Base-by-base conservation (phyloP, 2,329 filamentous ascomycete species). In the Nigrospora oryzae region DNA sequence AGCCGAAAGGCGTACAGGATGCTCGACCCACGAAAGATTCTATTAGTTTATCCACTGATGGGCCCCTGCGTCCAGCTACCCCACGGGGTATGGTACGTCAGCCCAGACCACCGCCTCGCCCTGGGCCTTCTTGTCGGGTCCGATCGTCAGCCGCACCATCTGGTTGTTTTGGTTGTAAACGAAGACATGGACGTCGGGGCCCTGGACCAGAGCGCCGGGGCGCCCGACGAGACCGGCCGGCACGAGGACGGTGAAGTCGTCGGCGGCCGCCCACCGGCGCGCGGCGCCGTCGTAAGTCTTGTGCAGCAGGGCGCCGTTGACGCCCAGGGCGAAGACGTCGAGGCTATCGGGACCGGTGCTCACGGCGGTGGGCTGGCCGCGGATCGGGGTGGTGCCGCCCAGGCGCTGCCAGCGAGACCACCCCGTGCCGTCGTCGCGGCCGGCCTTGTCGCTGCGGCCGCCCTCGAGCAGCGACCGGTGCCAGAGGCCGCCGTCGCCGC, bases 321-420 rank as follows among this genome's bases (percentile, higher is more conserved):
- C 12, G 7, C 43, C 43, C 37, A 37, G 36, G 12, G 31, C 43
- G 17, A 45, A 45, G 7, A 40, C 14, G 19, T 45, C 43, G 19
- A 45, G 40, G 37, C 28, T 40, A 12, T 28, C 19, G 31, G 32
- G 16, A 23, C 16, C n/a, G 19, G 32, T 40, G 32, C 43, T 40
- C 17, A 45, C 17, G 38, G 43, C 43, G 14, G 35, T 11, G 8
- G 43, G 37, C 38, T 45, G 43, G 17, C 43, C 43, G 16, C 36
- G 43, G 14, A 45, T 40, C 19, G 16, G 14, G 32, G 28, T 13
- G 4, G 14, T 36, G 36, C 36, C 36, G 36, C 43, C 17, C 14
- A 43, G 11, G 19, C 11, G 34, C 28, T 28, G 16, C 42, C 42
- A 43, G 19, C 19, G 19, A 6, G 19, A 23, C 19, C n/a, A n/a